phyloP scores from a whole-genome alignment of 257 asterid species.

The Penstemon barbatus region DNA sequence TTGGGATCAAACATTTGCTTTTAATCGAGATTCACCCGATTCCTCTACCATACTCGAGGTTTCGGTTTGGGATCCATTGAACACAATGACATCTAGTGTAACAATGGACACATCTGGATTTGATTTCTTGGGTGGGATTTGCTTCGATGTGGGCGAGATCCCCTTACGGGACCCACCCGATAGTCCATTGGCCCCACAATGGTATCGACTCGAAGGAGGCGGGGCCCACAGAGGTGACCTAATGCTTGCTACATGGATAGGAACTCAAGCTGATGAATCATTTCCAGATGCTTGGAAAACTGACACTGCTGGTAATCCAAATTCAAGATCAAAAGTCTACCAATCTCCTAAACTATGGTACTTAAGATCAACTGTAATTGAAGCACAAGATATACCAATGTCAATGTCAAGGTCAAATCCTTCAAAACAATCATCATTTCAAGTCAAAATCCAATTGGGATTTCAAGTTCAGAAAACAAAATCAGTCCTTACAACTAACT shows the following conservation, averaged over 20 bases:
- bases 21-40: constrained; percentile 60
- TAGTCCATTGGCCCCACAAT: constrained; percentile 85
- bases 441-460: constrained; percentile 63
- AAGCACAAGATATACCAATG: constrained; percentile 70
- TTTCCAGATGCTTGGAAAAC: constrained; percentile 90
- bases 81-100: constrained; percentile 20
- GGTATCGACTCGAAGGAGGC: constrained; percentile 92
- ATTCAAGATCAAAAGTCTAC: constrained; percentile 68
- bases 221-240: constrained; percentile 84
- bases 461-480: constrained; percentile 74
- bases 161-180: constrained; percentile 90
- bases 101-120: constrained; percentile 46
- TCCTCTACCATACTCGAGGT: constrained; percentile 68
- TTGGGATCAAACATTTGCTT: constrained; percentile 90
- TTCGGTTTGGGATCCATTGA: constrained; percentile 73
- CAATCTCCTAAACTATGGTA: constrained; percentile 91
- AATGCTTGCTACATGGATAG: constrained; percentile 94
- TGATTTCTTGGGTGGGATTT: constrained; percentile 78
- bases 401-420: constrained; percentile 34
- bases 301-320: constrained; percentile 59
- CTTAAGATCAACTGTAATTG: constrained; percentile 63
- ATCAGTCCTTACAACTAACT: constrained; percentile 37
- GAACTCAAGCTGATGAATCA: constrained; percentile 91
- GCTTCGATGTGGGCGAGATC: constrained; percentile 86
- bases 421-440: constrained; percentile 46